Evolutionary conservation across 768 basidiomycete species (phyloP).

Genomic region (Phanerodontia chrysosporium): DNA sequence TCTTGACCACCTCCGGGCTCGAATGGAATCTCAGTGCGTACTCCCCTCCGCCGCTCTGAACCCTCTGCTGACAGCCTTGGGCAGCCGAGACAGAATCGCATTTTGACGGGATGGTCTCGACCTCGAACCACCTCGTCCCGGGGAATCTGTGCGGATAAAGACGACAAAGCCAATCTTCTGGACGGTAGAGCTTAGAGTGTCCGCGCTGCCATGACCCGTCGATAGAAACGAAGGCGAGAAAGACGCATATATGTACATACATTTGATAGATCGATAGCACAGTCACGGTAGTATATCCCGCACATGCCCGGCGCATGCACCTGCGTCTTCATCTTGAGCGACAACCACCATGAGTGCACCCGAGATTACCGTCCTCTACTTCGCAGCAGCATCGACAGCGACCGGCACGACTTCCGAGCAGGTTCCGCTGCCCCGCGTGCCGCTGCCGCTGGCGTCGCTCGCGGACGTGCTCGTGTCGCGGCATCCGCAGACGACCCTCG

Average conservation of each 20-base stretch:
- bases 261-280: not conserved
- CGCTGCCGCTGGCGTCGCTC: slow-evolving; percentile 49
- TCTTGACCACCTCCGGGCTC: slow-evolving; percentile 79
- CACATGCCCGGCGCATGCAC: slow-evolving; percentile 3
- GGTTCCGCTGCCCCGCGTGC: slow-evolving; percentile 41
- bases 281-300: not conserved
- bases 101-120: slow-evolving; percentile 83
- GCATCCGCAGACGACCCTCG: slow-evolving; percentile 49
- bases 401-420: slow-evolving; percentile 53
- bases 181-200: slow-evolving; percentile 62
- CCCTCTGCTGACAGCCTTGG: not conserved
- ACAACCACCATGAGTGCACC: slow-evolving; percentile 14
- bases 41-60: not conserved
- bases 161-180: slow-evolving; percentile 88
- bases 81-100: slow-evolving; percentile 64
- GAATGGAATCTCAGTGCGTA: slow-evolving; percentile 86
- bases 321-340: not conserved
- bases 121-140: slow-evolving; percentile 88
- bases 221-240: not conserved
- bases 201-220: not conserved
- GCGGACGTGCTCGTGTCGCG: slow-evolving; percentile 46
- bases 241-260: not conserved
- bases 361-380: slow-evolving; percentile 44
- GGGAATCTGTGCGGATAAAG: slow-evolving; percentile 62
- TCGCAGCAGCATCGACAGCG: slow-evolving; percentile 65